phyloP scores from a whole-genome alignment of 1,139 yeast species.

The Suhomyces chickasaworum region DNA sequence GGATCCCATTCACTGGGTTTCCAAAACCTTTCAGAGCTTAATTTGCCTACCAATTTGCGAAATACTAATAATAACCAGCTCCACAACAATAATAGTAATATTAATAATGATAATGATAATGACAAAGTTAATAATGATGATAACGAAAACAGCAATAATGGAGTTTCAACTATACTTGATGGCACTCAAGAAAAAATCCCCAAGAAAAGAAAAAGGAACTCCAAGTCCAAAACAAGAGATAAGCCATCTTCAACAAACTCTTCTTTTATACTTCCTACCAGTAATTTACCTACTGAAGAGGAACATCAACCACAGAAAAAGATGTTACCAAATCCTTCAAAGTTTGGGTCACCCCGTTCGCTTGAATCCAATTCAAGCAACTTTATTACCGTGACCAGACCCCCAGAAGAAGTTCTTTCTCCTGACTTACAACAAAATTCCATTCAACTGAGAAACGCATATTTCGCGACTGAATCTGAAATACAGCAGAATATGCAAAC shows the following conservation, averaged over 20 bases:
- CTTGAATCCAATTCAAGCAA: conserved; percentile 8
- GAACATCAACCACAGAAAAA: conserved; percentile 5
- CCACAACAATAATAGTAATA: conserved; percentile 5
- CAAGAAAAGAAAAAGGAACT: conserved; percentile 9
- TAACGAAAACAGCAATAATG: neutral
- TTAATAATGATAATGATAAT: neutral
- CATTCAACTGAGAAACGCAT: conserved; percentile 2
- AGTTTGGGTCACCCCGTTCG: conserved; percentile 7
- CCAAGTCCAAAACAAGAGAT: conserved; percentile 14
- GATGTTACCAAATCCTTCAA: conserved; percentile 1
- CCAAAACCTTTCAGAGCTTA: conserved; percentile 12
- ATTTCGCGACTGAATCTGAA: conserved; percentile 8
- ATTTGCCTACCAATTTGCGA: conserved; percentile 5
- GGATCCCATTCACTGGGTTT: conserved; percentile 4
- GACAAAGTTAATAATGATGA: conserved; percentile 5
- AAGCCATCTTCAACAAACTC: conserved; percentile 9
- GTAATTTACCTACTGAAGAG: conserved; percentile 16
- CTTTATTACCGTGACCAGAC: conserved; percentile 8
- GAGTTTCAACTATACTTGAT: neutral
- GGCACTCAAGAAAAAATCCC: conserved; percentile 7
- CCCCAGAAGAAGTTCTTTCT: conserved; percentile 9
- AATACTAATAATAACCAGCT: conserved; percentile 7
- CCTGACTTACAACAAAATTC: conserved; percentile 8
- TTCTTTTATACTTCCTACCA: conserved; percentile 23
- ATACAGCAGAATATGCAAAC: conserved; percentile 9